phyloP scores from a whole-genome alignment of 108 stramenopile species.

The Fragilariopsis cylindrus region DNA sequence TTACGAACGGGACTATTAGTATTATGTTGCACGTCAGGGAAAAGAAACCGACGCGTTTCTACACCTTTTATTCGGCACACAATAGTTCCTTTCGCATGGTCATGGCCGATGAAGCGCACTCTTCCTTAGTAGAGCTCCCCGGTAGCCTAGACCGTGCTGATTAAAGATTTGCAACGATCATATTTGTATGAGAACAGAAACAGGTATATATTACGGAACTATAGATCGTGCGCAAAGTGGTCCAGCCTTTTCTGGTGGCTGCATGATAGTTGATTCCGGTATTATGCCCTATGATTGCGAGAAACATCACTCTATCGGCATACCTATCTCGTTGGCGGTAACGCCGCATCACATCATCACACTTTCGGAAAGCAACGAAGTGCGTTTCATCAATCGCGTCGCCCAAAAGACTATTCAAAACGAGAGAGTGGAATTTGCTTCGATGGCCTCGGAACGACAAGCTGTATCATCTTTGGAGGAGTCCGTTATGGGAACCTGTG shows the following conservation, averaged over 20 bases:
- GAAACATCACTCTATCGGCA: conserved; percentile 11
- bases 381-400: conserved; percentile 79
- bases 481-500: conserved; percentile 48
- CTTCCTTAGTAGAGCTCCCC: conserved; percentile 72
- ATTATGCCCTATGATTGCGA: conserved; percentile 58
- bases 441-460: conserved; percentile 24
- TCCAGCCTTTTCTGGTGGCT: conserved; percentile 41
- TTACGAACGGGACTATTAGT: conserved; percentile 59
- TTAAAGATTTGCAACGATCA: conserved; percentile 62
- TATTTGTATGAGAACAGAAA: conserved; percentile 74
- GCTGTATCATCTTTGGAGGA: conserved; percentile 30
- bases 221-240: conserved; percentile 58
- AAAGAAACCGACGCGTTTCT: conserved; percentile 72
- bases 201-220: conserved; percentile 83
- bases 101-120: conserved; percentile 51
- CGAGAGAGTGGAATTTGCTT: conserved; percentile 76
- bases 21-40: conserved; percentile 69
- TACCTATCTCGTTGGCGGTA: conserved; percentile 49
- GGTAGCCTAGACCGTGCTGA: conserved; percentile 72
- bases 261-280: conserved; percentile 73
- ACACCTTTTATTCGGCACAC: conserved; percentile 68
- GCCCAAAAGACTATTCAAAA: conserved; percentile 77
- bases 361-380: conserved; percentile 65
- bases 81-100: conserved; percentile 48
- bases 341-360: conserved; percentile 85